Base-by-base conservation (phyloP, 73 alveolate genomes). In the Tetrahymena malaccensis region DNA sequence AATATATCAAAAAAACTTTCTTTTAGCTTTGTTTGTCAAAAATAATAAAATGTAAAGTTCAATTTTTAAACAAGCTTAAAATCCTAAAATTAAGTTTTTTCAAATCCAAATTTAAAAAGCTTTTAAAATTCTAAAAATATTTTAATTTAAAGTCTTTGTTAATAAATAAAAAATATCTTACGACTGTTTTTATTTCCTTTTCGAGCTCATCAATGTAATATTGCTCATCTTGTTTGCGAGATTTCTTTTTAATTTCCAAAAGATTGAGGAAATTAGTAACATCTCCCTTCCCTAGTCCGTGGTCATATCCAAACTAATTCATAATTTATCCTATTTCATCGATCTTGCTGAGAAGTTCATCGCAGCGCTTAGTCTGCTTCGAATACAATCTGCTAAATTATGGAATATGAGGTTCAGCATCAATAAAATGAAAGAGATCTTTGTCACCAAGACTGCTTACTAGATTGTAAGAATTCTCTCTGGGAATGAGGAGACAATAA, bases 401-500 rank as follows among this genome's bases (percentile, higher is more conserved):
- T 33, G 85, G 31, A 34, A 13, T 33, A 84, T 43, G 35, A 43
- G 95, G 94, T 40, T 94, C 44, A 43, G 93, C 35, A 95, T 85
- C 96, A 43, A 85, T 35, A 95, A 93, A 89, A 89, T 85, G 84
- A 31, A 70, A 70, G 40, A 70, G 89, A 31, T 95, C 97, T 33
- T 85, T 43, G 9, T 40, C 40, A 1, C 97, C 97, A 43, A 95
- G 94, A 43, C 93, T 84, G 94, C 94, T 95, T 50, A 95, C 93
- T n/a, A 95, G 85, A 31, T 85, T 94, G 93, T 95, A 95, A 9
- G 95, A 43, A 15, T 93, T 43, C 55, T 95, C 97, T 55, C 97
- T 95, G 34, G 97, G 97, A 85, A 95, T 95, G 84, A 95, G 70
- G 43, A 95, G 55, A 31, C 84, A 56, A 50, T 95, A 95, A 34